Conservation (phyloP, 768 basidiomycete species). For the Hydnomerulius pinastri region DNA sequence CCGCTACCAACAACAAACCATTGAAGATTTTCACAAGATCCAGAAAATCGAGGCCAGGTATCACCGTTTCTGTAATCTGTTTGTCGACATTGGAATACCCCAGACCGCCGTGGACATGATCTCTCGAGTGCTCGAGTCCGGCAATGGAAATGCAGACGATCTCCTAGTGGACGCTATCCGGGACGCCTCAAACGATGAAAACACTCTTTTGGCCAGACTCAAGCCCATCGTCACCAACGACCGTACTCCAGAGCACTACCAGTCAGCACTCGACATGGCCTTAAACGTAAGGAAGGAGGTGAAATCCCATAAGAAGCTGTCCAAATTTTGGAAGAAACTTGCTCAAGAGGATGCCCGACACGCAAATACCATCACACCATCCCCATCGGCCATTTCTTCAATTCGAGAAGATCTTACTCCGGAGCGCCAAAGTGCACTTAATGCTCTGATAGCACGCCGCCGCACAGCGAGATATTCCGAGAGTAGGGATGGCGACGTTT, state of each 20-base stretch:
- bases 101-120: constrained; percentile 22
- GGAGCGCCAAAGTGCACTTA: constrained; percentile 36
- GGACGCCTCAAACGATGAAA: constrained; percentile 39
- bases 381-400: constrained; percentile 33
- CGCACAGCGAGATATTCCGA: constrained; percentile 14
- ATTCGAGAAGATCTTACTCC: constrained; percentile 25
- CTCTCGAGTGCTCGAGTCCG: constrained; percentile 20
- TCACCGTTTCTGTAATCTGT: constrained; percentile 23
- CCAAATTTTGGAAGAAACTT: constrained; percentile 49
- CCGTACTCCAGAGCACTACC: constrained; percentile 44
- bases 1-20: constrained; percentile 25
- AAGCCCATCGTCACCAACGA: constrained; percentile 36
- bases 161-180: constrained; percentile 46
- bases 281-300: constrained; percentile 47
- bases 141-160: constrained; percentile 40
- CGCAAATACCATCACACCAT: constrained; percentile 26
- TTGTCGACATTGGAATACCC: constrained; percentile 31
- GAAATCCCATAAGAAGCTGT: constrained; percentile 41
- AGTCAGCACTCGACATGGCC: constrained; percentile 47
- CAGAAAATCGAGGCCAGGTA: constrained; percentile 28
- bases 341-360: constrained; percentile 35
- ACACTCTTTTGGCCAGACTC: constrained; percentile 45
- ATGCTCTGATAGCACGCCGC: constrained; percentile 36
- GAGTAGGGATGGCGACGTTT: constrained; percentile 22
- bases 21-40: constrained; percentile 26